Base-by-base conservation (phyloP, 2,329 filamentous ascomycete genomes). In the Chaetomiaceae sp. region DNA sequence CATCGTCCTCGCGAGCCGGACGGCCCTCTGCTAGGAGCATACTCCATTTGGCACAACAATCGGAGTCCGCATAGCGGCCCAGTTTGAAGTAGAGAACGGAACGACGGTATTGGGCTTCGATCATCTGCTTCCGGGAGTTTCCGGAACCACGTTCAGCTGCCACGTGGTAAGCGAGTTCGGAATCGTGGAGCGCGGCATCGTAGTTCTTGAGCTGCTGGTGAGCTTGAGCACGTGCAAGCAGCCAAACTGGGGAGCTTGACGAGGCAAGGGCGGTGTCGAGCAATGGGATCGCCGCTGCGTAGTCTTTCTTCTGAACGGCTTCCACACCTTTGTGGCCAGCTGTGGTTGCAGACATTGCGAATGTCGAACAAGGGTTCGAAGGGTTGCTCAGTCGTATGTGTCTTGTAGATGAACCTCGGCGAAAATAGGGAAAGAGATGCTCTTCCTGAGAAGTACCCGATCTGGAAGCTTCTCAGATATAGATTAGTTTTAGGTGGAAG, bases 41-140 rank as follows among this genome's bases (percentile, higher is more conserved):
- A 29, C 76, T 71, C 75, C 82, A 85, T 16, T 75, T 73, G 18
- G 91, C 82, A 58, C 91, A 81, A 60, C 83, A 80, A 54, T 85
- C 79, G 0, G 90, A 86, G 69, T 96, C 86, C 3, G 85, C 90
- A 62, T 84, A 89, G 48, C 81, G 78, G 30, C 80, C 81, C 36
- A 90, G 73, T 44, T 84, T 81, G 68, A 83, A 87, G 23, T 92
- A 76, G 10, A 86, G 80, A 11, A 95, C 81, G 5, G 82, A 87
- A 33, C 92, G 82, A 61, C 91, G 83, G 63, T 94, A 82, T 64
- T 96, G 89, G 1, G 89, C 86, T n/a, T 89, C 81, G 41, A 84
- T 77, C 67, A 96, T 89, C 27, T 87, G 78, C 59, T 89, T 82
- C 46, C 87, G 82, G 9, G 61, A 63, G 52, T 60, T 63, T 30